Evolutionary conservation across 768 basidiomycete genomes (phyloP), one percentile per base, ranked within the genome.

Genomic region (Calocybe cyanea): DNA sequence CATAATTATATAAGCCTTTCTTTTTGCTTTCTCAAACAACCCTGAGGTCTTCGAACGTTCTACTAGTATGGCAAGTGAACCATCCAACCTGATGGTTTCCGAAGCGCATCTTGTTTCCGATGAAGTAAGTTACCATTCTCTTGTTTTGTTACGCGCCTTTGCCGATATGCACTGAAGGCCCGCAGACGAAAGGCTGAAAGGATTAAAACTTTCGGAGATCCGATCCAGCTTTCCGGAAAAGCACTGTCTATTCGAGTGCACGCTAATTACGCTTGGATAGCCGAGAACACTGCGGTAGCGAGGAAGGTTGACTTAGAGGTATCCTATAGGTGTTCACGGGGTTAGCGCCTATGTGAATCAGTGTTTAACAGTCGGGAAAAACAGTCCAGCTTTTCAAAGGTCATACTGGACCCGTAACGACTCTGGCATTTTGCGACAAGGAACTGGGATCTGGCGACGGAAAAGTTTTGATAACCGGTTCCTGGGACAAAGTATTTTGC

Each of bases 321-420:
- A 60, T 28, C 25, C 25, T 14, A 62, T 34, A 6, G 17, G 10
- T 33, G 24, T 15, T 42, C 42, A 19, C 15, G 24, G 41, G 28
- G 23, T n/a, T 38, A 28, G 18, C 33, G 38, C 48, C 19, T 15
- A 50, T 43, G 15, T 43, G 5, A 15, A 30, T 5, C 14, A 11
- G 31, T 46, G 41, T 43, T 24, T 51, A 43, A 40, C 57, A 98
- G 94, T 81, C 86, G 19, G 91, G 92, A 45, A 87, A 83, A 63
- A 87, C 84, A 1, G 58, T 81, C 38, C 81, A 85, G 57, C 62
- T 87, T 14, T 93, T 80, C 67, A 81, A 73, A 56, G 93, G 92
- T 0, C 95, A 99, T 60, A 78, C 76, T 2, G 95, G 87, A 4
- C 95, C 95, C 25, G 90, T 94, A 38, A 94, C 94, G 2, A 81